phyloP scores from a whole-genome alignment of 1,139 yeast species.

The Yarrowia galli region DNA sequence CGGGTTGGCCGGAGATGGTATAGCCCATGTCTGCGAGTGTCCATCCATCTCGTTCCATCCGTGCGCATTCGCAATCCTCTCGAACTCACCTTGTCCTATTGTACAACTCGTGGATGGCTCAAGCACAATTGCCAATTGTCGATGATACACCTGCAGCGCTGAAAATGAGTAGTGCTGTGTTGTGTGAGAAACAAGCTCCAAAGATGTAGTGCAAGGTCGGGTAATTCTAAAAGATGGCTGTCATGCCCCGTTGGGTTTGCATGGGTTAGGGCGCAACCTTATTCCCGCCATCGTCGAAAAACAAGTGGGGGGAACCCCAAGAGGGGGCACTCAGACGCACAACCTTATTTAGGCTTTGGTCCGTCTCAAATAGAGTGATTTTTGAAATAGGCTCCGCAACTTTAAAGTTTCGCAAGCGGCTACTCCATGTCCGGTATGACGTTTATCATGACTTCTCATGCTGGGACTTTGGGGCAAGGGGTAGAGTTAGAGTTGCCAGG shows the following conservation, averaged over 20 bases:
- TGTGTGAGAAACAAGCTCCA: constrained; percentile 31
- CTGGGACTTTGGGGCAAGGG: constrained; percentile 17
- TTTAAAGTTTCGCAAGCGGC: neutral
- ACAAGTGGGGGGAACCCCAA: constrained; percentile 26
- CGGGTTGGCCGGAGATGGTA: neutral
- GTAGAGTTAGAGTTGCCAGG: constrained; percentile 12
- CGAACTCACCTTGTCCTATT: constrained; percentile 8
- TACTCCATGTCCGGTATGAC: constrained; percentile 12
- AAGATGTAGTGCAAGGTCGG: constrained; percentile 36
- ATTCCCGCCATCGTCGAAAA: neutral
- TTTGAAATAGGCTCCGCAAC: constrained; percentile 5
- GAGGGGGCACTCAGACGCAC: neutral
- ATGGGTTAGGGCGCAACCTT: constrained; percentile 19
- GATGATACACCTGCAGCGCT: constrained; percentile 22
- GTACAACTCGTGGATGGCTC: constrained; percentile 36
- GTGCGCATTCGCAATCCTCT: neutral
- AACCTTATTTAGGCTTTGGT: neutral
- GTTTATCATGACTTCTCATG: neutral
- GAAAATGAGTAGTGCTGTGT: constrained; percentile 32
- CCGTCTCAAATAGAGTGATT: neutral
- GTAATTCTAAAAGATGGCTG: constrained; percentile 39
- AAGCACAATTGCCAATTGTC: constrained; percentile 36
- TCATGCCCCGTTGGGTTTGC: constrained; percentile 23
- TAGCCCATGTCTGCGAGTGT: neutral
- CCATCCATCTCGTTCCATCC: neutral